These are phyloP conservation scores for Fragosphaeria purpurea DNA, from an alignment of 2,329 filamentous ascomycete genomes.

Conservation along the genomic window DNA sequence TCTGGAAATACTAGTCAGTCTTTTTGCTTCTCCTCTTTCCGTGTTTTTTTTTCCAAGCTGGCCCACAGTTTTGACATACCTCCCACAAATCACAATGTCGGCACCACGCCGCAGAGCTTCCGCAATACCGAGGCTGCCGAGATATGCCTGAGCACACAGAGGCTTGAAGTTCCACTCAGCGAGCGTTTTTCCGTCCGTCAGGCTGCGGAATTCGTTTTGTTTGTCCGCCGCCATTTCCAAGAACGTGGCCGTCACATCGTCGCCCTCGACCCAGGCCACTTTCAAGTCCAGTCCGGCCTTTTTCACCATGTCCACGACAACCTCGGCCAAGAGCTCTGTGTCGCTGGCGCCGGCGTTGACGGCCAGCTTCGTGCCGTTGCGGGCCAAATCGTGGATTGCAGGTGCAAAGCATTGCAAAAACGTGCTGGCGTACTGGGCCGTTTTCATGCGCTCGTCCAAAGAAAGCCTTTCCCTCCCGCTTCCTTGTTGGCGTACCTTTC, in stretches of 20 bases:
- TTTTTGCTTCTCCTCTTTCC: too few species aligned
- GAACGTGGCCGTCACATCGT: slow-evolving; percentile 18
- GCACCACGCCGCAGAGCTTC: slow-evolving; percentile 12
- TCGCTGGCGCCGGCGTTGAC: slow-evolving; percentile 24
- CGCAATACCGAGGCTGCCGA: slow-evolving; percentile 17
- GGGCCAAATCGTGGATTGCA: slow-evolving; percentile 18
- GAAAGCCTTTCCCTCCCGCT: slow-evolving; percentile 15
- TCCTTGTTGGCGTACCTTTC: slow-evolving; percentile 3
- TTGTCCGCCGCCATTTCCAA: slow-evolving; percentile 7
- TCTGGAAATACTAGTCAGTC: not conserved
- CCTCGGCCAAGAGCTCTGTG: slow-evolving; percentile 14
- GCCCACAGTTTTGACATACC: not conserved
- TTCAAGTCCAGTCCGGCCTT: slow-evolving; percentile 17
- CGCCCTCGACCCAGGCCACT: slow-evolving; percentile 23
- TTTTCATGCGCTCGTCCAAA: slow-evolving; percentile 12
- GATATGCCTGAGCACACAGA: slow-evolving; percentile 10
- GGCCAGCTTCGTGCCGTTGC: slow-evolving; percentile 19
- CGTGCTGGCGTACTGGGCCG: slow-evolving; percentile 18
- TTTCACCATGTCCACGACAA: slow-evolving; percentile 12
- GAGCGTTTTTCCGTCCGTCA: slow-evolving; percentile 9
- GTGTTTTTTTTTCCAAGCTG: too few species aligned
- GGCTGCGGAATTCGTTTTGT: slow-evolving; percentile 5
- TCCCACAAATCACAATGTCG: slow-evolving; percentile 16
- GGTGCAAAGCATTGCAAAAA: slow-evolving; percentile 23
- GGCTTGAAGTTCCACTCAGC: slow-evolving; percentile 11